These are phyloP conservation scores for Penicillium pulvis DNA, from an alignment of 495 filamentous ascomycete species.

Conservation along the genomic window DNA sequence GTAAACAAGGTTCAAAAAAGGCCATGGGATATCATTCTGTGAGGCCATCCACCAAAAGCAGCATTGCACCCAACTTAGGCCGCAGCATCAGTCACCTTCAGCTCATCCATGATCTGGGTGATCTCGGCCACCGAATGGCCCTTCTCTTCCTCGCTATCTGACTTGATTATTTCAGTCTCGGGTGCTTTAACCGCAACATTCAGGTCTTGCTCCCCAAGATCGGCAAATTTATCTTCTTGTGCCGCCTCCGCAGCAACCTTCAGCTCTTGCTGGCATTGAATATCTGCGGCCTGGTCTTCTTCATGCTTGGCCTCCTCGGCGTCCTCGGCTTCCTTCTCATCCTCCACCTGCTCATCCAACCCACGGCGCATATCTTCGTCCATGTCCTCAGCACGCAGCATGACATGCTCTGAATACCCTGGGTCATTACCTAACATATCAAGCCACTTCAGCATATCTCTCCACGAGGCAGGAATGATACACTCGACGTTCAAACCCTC, in stretches of 20 bases:
- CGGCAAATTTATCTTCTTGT: not conserved
- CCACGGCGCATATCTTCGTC: conserved; percentile 9
- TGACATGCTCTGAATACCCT: conserved; percentile 28
- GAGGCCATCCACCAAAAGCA: not conserved
- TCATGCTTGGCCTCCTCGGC: not conserved
- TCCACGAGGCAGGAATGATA: conserved; percentile 42
- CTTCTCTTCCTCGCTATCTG: not conserved
- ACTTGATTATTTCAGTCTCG: not conserved
- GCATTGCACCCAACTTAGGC: not conserved
- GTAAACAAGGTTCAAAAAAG: not conserved
- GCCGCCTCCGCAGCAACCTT: not conserved
- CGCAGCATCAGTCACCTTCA: not conserved
- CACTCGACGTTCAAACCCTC: conserved; percentile 42
- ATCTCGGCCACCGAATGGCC: not conserved
- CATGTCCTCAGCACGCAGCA: conserved; percentile 19
- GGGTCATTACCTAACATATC: conserved; percentile 35
- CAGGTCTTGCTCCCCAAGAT: not conserved
- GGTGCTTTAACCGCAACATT: not conserved
- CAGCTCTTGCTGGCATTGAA: not conserved
- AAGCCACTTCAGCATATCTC: conserved; percentile 46
- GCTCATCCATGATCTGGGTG: not conserved
- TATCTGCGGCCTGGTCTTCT: not conserved
- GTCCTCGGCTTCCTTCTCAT: not conserved
- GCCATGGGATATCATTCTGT: not conserved
- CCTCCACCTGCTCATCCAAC: conserved; percentile 1